Evolutionary conservation across 495 filamentous ascomycete genomes (phyloP), one percentile per base, ranked within the genome.

Genomic region (Penicilliopsis zonata): DNA sequence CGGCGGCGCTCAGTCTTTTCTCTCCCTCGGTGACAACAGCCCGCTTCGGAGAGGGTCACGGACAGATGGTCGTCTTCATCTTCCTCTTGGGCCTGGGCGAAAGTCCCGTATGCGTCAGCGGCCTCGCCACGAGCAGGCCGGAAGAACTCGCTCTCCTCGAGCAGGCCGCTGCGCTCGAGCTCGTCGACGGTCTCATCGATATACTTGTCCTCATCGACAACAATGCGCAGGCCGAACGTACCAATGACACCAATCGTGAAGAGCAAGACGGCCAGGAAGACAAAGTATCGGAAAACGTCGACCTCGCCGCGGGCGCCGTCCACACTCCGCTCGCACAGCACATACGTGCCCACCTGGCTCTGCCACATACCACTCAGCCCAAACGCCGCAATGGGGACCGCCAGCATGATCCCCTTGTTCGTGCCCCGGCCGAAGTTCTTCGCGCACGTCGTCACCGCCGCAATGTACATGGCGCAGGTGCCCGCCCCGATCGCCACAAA

Each of bases 391-490:
- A 98, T 95, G 5, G 90, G 90, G 31, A 83, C 55, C 14, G 87
- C 88, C 33, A 98, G 61, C 46, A 92, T 86, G 35, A 98, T 53
- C 0, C 90, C 88, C 49, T 86, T 81, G 44, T 92, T 74, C 47
- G 79, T 86, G 3, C 86, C 83, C 23, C 78, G 65, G 13, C 88
- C 84, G 52, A 96, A 95, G 55, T 94, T 96, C 72, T 98, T 98
- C 15, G 88, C 90, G 38, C 86, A 94, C 2, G 87, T 94, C 14
- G 90, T 86, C 18, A 98, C 80, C 0, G 82, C 81, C 21, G 73
- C 68, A 16, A 95, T 50, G 50, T 96, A 95, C 78, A 96, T 83
- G 45, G 69, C 69, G 38, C 78, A 77, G 0, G 90, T 95, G 4
- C 77, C 88, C 39, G 76, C 70, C 1, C 90, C 90, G 29, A 95